These are phyloP conservation scores for Acer campestre DNA, from an alignment of 345 rosid species.

Conservation along the genomic window DNA sequence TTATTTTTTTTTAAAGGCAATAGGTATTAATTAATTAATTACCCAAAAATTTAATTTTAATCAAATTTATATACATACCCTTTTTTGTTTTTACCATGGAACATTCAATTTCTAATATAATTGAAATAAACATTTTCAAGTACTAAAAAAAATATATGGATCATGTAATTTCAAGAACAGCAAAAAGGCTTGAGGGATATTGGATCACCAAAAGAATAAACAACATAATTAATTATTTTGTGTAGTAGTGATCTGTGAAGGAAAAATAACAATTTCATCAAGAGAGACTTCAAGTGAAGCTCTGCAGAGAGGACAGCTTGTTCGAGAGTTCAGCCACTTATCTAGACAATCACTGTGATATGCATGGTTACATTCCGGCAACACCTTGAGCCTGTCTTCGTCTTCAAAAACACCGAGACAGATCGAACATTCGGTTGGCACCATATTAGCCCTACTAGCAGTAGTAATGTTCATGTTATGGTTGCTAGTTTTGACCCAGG, in stretches of 20 bases:
- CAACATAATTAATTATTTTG: no score
- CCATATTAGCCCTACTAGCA: background rate
- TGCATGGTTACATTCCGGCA: slow-evolving; percentile 6
- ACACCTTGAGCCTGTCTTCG: slow-evolving; percentile 12
- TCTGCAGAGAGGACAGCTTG: slow-evolving; percentile 20
- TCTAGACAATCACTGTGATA: slow-evolving; percentile 20
- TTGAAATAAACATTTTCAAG: no score
- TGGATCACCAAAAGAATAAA: no score
- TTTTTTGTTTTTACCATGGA: no score
- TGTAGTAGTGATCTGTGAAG: background rate
- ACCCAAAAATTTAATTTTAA: no score
- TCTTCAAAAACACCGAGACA: slow-evolving; percentile 10
- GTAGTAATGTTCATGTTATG: background rate
- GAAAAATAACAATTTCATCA: background rate
- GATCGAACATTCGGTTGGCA: slow-evolving; percentile 6
- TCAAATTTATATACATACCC: no score
- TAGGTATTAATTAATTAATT: no score
- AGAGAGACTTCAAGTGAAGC: background rate
- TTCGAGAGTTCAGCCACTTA: slow-evolving; percentile 15
- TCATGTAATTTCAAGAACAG: no score
- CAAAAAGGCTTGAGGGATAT: no score
- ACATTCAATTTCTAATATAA: no score
- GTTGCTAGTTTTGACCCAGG: background rate
- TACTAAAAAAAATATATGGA: no score
- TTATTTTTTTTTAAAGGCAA: no score